phyloP scores from a whole-genome alignment of 768 basidiomycete species.

The Russula griseocarnosa region DNA sequence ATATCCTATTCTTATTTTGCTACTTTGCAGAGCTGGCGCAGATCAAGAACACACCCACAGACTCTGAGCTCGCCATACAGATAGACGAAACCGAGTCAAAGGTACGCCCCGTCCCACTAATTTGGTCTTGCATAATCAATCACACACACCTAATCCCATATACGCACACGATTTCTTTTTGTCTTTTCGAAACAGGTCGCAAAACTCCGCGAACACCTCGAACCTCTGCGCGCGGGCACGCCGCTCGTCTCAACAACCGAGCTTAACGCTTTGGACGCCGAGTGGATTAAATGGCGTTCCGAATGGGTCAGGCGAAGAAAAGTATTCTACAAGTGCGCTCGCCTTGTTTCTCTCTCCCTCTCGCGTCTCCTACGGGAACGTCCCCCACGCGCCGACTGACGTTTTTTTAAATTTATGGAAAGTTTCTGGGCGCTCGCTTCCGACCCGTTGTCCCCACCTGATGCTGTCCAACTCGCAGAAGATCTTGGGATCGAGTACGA shows the following conservation, averaged over 20 bases:
- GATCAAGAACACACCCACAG: conserved; percentile 63
- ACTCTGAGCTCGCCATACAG: conserved; percentile 56
- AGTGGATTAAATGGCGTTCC: conserved; percentile 75
- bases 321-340: no score
- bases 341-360: conserved; percentile 15
- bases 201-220: conserved; percentile 47
- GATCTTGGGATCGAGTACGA: conserved; percentile 80
- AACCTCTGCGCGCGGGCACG: conserved; percentile 48
- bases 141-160: background rate
- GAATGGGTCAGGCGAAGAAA: conserved; percentile 70
- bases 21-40: conserved; percentile 54
- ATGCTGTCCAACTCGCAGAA: conserved; percentile 62
- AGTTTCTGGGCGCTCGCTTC: conserved; percentile 76
- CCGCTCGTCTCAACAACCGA: conserved; percentile 69
- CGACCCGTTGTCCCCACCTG: conserved; percentile 63
- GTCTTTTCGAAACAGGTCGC: conserved; percentile 41
- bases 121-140: no score
- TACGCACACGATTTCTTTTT: background rate
- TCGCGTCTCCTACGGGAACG: background rate
- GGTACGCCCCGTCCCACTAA: conserved; percentile 38
- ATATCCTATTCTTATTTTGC: background rate
- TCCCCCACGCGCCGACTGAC: background rate
- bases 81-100: conserved; percentile 48
- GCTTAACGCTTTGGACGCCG: conserved; percentile 53
- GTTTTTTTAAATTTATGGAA: background rate